Conservation (phyloP, 2,329 filamentous ascomycete species). For the Colletotrichum filicis region DNA sequence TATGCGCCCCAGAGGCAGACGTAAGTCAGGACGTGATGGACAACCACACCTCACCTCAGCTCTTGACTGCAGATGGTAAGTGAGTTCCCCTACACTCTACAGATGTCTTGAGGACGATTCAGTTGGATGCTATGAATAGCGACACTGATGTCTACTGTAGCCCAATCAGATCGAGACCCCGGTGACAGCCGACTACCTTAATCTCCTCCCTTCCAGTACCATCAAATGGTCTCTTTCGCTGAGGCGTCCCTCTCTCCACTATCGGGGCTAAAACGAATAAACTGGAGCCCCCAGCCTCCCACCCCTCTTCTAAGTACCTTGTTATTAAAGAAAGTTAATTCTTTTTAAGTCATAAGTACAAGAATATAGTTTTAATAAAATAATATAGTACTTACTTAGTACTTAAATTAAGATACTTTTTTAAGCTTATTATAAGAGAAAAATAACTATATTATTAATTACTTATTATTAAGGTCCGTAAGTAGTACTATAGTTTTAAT, state of each 20-base stretch:
- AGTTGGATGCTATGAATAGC: not conserved
- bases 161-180: not conserved
- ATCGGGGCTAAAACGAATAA: slow-evolving; percentile 27
- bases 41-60: not conserved
- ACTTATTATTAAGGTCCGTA: too few species aligned
- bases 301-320: not conserved
- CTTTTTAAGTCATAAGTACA: too few species aligned
- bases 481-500: too few species aligned
- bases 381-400: too few species aligned
- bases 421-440: too few species aligned
- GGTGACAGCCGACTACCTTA: not conserved
- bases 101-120: not conserved
- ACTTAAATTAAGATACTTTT: too few species aligned
- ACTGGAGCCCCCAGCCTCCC: not conserved
- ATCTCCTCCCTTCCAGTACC: not conserved
- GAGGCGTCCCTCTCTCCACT: slow-evolving; percentile 10
- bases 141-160: not conserved
- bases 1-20: not conserved
- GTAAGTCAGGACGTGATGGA: not conserved
- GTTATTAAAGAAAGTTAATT: too few species aligned
- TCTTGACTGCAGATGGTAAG: not conserved
- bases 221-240: not conserved
- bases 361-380: too few species aligned
- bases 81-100: too few species aligned
- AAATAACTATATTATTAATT: too few species aligned